Percentiles rank a stretch among this genome's conserved stretches.
Conservation (phyloP, 2,329 filamentous ascomycete genomes). For the Fusarium succisae region DNA sequence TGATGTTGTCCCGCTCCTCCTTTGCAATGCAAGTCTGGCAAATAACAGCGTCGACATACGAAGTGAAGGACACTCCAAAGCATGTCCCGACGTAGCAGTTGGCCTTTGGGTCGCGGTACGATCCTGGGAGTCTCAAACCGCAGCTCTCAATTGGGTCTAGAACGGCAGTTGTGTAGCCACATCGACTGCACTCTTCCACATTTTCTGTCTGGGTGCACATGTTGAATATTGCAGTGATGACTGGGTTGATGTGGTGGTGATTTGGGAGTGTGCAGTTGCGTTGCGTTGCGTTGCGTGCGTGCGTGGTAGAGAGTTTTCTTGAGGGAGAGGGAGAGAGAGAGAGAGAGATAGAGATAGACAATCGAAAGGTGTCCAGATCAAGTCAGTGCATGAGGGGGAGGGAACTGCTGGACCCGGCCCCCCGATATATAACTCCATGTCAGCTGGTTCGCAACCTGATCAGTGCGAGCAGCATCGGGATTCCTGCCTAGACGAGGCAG, state of each 20-base stretch:
- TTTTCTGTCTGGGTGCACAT: slow-evolving; percentile 34
- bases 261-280: not conserved
- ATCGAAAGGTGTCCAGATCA: not conserved
- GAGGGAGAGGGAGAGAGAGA: not conserved
- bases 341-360: not conserved
- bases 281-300: not conserved
- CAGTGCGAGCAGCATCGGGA: not conserved
- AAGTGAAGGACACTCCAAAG: slow-evolving; percentile 27
- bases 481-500: slow-evolving; percentile 32
- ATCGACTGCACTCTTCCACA: slow-evolving; percentile 21
- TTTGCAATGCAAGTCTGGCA: slow-evolving; percentile 3
- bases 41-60: slow-evolving; percentile 19
- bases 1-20: slow-evolving; percentile 10
- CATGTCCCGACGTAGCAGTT: slow-evolving; percentile 17
- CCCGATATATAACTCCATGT: slow-evolving; percentile 22
- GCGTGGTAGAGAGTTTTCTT: not conserved
- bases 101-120: slow-evolving; percentile 4
- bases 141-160: slow-evolving; percentile 22
- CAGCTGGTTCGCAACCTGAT: slow-evolving; percentile 33
- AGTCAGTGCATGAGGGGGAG: slow-evolving; percentile 9
- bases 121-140: slow-evolving; percentile 12
- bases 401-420: not conserved
- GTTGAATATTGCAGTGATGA: not conserved
- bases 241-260: not conserved
- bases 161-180: slow-evolving; percentile 6